phyloP scores from a whole-genome alignment of 2,329 filamentous ascomycete genomes.

The Dactylonectria estremocensis region DNA sequence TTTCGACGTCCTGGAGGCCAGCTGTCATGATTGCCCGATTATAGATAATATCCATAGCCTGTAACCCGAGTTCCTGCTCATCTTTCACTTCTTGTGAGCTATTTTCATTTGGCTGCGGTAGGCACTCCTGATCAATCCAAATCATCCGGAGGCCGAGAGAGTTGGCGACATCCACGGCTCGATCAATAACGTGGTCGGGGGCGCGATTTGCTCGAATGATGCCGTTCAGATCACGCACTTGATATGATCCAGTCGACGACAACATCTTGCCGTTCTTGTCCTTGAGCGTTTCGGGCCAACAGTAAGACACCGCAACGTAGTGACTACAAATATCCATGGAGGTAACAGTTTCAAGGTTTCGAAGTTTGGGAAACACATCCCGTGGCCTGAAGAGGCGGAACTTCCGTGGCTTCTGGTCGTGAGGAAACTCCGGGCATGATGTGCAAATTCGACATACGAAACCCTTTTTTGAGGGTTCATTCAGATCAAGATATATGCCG shows the following conservation, averaged over 20 bases:
- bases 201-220: not conserved
- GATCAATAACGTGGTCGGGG: slow-evolving; percentile 5
- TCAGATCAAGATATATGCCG: no score
- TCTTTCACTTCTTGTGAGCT: slow-evolving; percentile 2
- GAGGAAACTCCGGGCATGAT: no score
- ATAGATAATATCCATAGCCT: slow-evolving; percentile 25
- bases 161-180: slow-evolving; percentile 9
- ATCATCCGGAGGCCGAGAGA: slow-evolving; percentile 13
- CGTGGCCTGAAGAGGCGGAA: no score
- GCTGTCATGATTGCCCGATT: slow-evolving; percentile 4
- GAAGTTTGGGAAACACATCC: no score
- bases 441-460: no score
- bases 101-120: slow-evolving; percentile 8
- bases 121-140: slow-evolving; percentile 23
- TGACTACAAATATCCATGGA: no score
- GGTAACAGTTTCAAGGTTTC: no score
- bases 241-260: not conserved
- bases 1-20: not conserved
- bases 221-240: slow-evolving; percentile 6
- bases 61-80: slow-evolving; percentile 6
- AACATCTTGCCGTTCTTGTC: no score
- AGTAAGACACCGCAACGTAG: no score
- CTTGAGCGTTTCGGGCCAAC: no score
- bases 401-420: no score
- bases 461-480: no score